Conservation (phyloP, 345 rosid genomes). For the Ailanthus altissimus region DNA sequence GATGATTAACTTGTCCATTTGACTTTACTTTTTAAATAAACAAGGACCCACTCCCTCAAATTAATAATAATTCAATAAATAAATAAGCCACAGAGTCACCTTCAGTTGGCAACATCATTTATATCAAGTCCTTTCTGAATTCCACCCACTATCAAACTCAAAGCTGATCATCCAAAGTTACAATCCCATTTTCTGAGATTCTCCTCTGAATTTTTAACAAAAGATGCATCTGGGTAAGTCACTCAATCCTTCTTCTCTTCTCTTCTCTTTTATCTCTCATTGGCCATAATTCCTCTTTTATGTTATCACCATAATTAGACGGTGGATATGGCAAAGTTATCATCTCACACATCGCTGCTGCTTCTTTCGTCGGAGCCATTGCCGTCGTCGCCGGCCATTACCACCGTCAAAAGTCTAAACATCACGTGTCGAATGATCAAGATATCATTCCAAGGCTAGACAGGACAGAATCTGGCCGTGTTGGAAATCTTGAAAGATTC, state of each 20-base stretch:
- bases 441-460: constrained; percentile 44
- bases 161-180: background rate
- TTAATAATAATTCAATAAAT: too few species aligned
- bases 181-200: background rate
- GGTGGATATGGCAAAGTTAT: constrained; percentile 28
- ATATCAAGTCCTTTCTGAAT: too few species aligned
- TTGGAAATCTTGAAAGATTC: constrained; percentile 67
- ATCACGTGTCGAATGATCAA: constrained; percentile 8
- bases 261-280: too few species aligned
- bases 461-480: constrained; percentile 57
- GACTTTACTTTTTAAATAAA: too few species aligned
- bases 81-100: too few species aligned
- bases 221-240: constrained; percentile 11
- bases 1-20: too few species aligned
- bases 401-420: constrained; percentile 27
- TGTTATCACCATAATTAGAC: background rate
- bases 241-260: background rate
- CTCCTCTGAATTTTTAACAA: background rate
- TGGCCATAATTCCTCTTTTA: background rate
- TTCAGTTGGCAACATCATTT: too few species aligned
- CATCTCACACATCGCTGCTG: constrained; percentile 27
- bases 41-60: too few species aligned
- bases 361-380: constrained; percentile 35
- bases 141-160: too few species aligned
- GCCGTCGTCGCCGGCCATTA: constrained; percentile 23